phyloP scores from a whole-genome alignment of 495 filamentous ascomycete species.

The Cenococcum geophilum region DNA sequence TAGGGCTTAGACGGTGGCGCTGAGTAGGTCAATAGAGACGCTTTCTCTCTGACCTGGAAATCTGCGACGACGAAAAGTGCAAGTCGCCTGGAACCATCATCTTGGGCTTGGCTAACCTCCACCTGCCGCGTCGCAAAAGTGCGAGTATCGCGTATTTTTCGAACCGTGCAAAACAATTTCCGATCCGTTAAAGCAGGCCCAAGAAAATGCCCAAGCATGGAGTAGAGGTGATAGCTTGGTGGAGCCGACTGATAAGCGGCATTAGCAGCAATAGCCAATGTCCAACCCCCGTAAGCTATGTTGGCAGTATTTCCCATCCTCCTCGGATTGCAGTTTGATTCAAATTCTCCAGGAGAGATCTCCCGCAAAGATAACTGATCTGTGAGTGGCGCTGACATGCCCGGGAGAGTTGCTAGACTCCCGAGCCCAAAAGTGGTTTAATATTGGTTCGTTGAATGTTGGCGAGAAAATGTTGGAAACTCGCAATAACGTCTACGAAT shows the following conservation, averaged over 20 bases:
- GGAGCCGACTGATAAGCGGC: constrained; percentile 15
- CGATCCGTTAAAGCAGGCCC: constrained; percentile 28
- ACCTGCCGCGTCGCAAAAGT: constrained; percentile 28
- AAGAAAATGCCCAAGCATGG: constrained; percentile 24
- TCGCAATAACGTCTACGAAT: too few species aligned
- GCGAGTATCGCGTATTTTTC: constrained; percentile 21
- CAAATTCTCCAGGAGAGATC: neutral
- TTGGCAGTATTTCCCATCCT: constrained; percentile 19
- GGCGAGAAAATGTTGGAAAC: too few species aligned
- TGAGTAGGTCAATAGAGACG: constrained; percentile 16
- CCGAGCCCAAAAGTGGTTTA: too few species aligned
- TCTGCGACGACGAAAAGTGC: constrained; percentile 21
- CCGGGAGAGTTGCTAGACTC: neutral
- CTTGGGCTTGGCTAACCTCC: constrained; percentile 20
- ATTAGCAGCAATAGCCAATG: constrained; percentile 20
- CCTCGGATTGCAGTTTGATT: constrained; percentile 2
- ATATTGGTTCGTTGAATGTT: too few species aligned
- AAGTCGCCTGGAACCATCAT: constrained; percentile 6
- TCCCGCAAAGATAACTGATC: neutral
- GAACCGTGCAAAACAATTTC: constrained; percentile 6
- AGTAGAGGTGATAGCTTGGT: constrained; percentile 23
- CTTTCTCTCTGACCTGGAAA: constrained; percentile 24
- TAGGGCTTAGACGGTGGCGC: constrained; percentile 17
- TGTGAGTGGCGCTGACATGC: neutral
- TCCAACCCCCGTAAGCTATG: constrained; percentile 31